phyloP scores from a whole-genome alignment of 2,329 filamentous ascomycete genomes.

The Xylariaceae sp. region DNA sequence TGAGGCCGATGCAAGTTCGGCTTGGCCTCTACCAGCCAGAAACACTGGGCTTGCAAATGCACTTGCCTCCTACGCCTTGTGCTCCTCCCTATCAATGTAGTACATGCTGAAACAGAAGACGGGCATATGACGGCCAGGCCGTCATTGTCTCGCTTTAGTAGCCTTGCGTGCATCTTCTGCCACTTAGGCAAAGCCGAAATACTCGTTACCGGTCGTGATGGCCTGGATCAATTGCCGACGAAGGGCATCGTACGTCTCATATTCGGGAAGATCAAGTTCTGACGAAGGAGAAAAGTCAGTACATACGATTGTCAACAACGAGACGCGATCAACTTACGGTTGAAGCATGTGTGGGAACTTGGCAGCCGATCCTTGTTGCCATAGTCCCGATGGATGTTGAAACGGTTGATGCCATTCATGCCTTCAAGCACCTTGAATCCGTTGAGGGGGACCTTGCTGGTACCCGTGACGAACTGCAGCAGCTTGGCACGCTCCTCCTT shows the following conservation, averaged over 20 bases:
- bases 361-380: constrained; percentile 92
- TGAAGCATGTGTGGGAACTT: constrained; percentile 97
- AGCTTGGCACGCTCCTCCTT: constrained; percentile 98
- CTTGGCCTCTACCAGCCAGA: too few species aligned
- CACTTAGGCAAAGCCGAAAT: constrained; percentile 84
- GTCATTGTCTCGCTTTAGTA: constrained; percentile 8
- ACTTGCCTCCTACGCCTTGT: neutral
- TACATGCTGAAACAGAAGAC: neutral
- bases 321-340: constrained; percentile 62
- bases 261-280: constrained; percentile 98
- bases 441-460: constrained; percentile 95
- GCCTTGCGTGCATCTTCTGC: neutral
- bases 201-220: constrained; percentile 96
- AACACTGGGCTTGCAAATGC: neutral
- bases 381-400: constrained; percentile 98
- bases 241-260: constrained; percentile 89
- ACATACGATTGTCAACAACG: constrained; percentile 1
- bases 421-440: constrained; percentile 98
- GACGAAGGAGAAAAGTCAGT: constrained; percentile 27
- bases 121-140: neutral
- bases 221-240: constrained; percentile 85
- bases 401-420: constrained; percentile 96
- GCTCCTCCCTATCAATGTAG: neutral
- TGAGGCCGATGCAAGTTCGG: too few species aligned
- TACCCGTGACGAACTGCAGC: constrained; percentile 95